Percentiles rank a stretch among this genome's conserved stretches.
Evolutionary conservation across 805 yeast species (phyloP).

Genomic region (Soucietia sequanensis): DNA sequence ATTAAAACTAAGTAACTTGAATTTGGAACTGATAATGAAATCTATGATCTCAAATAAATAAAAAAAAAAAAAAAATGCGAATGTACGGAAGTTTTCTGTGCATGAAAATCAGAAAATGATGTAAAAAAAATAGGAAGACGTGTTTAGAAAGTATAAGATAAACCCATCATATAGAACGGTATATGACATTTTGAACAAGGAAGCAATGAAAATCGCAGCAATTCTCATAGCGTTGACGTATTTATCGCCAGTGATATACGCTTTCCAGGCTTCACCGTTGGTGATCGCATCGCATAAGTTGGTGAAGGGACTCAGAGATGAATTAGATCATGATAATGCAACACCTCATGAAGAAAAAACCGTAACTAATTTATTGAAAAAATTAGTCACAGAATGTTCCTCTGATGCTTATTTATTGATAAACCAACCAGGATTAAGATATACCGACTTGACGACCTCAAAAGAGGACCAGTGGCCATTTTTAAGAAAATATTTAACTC

Average conservation of each 20-base stretch:
- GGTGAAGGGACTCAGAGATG: slow-evolving; percentile 27
- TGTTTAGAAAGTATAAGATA: no score
- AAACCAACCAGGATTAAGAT: slow-evolving; percentile 38
- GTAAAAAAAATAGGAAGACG: no score
- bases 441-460: slow-evolving; percentile 23
- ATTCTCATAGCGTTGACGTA: background rate
- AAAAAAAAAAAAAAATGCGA: no score
- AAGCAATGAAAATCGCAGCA: background rate
- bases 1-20: no score
- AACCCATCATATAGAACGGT: no score
- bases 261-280: slow-evolving; percentile 27
- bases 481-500: slow-evolving; percentile 48
- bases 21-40: no score
- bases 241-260: background rate
- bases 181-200: no score
- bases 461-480: slow-evolving; percentile 44
- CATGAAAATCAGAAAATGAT: no score
- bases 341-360: slow-evolving; percentile 19
- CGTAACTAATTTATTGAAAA: slow-evolving; percentile 34
- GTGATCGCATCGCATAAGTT: slow-evolving; percentile 40
- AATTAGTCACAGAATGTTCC: slow-evolving; percentile 36
- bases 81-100: no score
- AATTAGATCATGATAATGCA: slow-evolving; percentile 16
- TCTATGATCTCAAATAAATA: no score
- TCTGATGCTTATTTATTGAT: slow-evolving; percentile 38